Evolutionary conservation across 2,329 filamentous ascomycete genomes (phyloP), one percentile per base, ranked within the genome.

Genomic region (Monosporascus sp.): DNA sequence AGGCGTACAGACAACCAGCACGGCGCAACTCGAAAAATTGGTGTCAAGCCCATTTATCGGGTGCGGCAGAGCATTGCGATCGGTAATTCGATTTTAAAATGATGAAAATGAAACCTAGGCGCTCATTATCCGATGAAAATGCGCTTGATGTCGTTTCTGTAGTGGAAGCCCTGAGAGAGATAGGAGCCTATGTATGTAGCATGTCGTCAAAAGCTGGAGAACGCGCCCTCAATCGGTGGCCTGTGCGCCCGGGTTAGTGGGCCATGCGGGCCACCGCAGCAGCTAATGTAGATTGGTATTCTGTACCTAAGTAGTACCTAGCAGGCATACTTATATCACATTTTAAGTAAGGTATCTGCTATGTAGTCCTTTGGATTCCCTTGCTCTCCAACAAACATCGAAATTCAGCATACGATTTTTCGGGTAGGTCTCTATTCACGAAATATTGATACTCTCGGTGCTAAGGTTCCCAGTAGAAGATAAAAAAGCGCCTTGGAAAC

Each of bases 1-100:
- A 63, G 61, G 63, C 60, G 63, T 57, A 53, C 54, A 55, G 53
- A 57, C 57, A 60, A 60, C 50, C 52, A 55, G 56, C 60, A 60
- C 61, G 50, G 58, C 59, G 62, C 65, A 62, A 59, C 60, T 53
- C 57, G 60, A 61, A 60, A 62, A 58, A 56, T 58, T 56, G 61
- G 57, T 54, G 57, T 19, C 60, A 63, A 61, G 40, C 60, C 61
- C 63, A 61, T 62, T 56, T 55, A 63, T 60, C 53, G 55, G 57
- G 55, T 59, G 58, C 59, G 40, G 26, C 24, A 51, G 27, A 37
- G 53, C 48, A 50, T 63, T 61, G 64, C 63, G 65, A 65, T 64
- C 58, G 53, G 37, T 40, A 35, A 41, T 49, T 22, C 26, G 37
- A 52, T n/a, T 41, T 58, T 48, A 38, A 50, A 60, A 52, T 48